Conservation (phyloP, 2,329 filamentous ascomycete genomes). For the Cylindrodendrum hubeiense region DNA sequence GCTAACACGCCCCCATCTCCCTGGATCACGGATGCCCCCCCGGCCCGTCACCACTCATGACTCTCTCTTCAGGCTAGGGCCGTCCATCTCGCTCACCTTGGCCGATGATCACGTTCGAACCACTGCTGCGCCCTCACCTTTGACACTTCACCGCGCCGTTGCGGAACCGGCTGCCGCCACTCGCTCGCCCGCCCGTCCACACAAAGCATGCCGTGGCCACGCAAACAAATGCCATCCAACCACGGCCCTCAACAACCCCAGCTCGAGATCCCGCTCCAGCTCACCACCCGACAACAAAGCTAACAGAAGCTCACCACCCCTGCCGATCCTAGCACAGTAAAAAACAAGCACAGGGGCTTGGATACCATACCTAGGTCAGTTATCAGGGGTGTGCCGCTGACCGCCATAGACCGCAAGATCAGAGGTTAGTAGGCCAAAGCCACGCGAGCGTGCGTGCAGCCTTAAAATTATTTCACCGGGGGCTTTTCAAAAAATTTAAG, state of each 20-base stretch:
- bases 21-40: slow-evolving; percentile 6
- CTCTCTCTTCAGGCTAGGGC: background rate
- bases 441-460: slow-evolving; percentile 13
- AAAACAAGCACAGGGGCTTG: slow-evolving; percentile 36
- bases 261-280: slow-evolving; percentile 2
- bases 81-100: slow-evolving; percentile 19
- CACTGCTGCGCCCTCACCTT: background rate
- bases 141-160: slow-evolving; percentile 10
- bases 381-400: slow-evolving; percentile 16
- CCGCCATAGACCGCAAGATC: slow-evolving; percentile 4
- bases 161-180: background rate
- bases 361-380: slow-evolving; percentile 17
- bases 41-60: slow-evolving; percentile 18
- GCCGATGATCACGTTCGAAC: background rate
- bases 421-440: slow-evolving; percentile 17
- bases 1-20: slow-evolving; percentile 6
- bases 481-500: slow-evolving; percentile 14
- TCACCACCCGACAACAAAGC: slow-evolving; percentile 23
- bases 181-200: background rate
- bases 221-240: slow-evolving; percentile 13
- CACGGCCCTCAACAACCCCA: slow-evolving; percentile 21
- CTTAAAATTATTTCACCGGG: slow-evolving; percentile 11
- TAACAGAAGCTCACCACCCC: slow-evolving; percentile 28
- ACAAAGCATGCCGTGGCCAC: background rate
- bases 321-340: slow-evolving; percentile 43